Conservation (phyloP, 148 eudicot genomes). For the Rhododendron williamsianum region DNA sequence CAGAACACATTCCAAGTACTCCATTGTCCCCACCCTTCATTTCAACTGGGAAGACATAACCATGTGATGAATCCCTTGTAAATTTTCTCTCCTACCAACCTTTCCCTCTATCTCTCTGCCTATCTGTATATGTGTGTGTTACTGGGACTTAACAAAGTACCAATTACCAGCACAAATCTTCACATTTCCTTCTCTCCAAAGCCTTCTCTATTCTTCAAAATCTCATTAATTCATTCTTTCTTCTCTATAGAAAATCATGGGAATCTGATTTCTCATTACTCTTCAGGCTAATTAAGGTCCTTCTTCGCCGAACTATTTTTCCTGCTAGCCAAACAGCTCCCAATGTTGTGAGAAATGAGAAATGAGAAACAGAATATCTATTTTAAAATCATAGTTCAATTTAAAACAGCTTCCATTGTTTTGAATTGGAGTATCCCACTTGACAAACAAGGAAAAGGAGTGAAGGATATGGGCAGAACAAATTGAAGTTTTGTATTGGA, state of each 20-base stretch:
- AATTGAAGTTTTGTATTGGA: no score
- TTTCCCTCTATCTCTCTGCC: background rate
- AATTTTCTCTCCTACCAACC: no score
- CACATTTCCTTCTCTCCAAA: background rate
- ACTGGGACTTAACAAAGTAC: background rate
- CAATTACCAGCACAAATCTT: background rate
- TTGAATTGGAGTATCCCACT: background rate
- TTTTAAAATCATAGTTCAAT: no score
- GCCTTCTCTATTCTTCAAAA: background rate
- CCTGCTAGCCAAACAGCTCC: slow-evolving; percentile 7
- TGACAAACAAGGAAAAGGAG: background rate
- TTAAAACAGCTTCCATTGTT: no score
- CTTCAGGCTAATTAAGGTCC: background rate
- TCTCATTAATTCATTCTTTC: background rate
- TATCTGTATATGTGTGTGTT: background rate
- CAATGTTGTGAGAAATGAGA: no score
- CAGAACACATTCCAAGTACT: no score
- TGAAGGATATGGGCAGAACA: background rate
- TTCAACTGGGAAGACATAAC: no score
- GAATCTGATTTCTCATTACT: background rate
- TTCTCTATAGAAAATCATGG: slow-evolving; percentile 2
- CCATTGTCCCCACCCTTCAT: no score
- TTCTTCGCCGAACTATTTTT: background rate
- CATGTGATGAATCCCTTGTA: no score
- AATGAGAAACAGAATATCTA: no score